These are phyloP conservation scores for Oenanthe javanica DNA, from an alignment of 140 eudicot genomes.

Conservation along the genomic window DNA sequence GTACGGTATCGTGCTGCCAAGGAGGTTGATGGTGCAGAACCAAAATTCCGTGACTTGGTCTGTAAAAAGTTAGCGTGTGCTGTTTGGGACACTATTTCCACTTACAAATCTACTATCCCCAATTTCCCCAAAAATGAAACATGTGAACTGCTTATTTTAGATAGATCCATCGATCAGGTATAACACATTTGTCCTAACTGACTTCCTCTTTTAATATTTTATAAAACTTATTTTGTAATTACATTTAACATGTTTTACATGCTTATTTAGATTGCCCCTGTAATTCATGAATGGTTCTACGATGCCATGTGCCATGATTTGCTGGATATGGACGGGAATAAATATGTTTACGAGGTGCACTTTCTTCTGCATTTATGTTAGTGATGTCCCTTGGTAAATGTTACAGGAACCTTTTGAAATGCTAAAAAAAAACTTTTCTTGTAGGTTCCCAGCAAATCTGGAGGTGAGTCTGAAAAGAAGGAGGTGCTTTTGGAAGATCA, in stretches of 20 bases:
- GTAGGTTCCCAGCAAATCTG: conserved; percentile 77
- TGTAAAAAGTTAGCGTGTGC: conserved; percentile 70
- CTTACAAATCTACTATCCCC: conserved; percentile 63
- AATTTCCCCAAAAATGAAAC: conserved; percentile 79
- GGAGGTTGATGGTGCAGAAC: conserved; percentile 27
- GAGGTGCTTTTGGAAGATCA: conserved; percentile 73
- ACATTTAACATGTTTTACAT: conserved; percentile 10
- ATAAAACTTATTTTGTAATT: not conserved
- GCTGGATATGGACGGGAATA: conserved; percentile 86
- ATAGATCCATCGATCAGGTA: conserved; percentile 92
- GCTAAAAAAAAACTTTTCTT: conserved; percentile 12
- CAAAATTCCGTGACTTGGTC: conserved; percentile 42
- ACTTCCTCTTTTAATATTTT: not conserved
- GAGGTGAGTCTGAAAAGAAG: conserved; percentile 79
- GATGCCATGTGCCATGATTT: conserved; percentile 99
- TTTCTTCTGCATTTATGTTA: conserved; percentile 1
- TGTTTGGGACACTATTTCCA: conserved; percentile 44
- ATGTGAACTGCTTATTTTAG: conserved; percentile 82
- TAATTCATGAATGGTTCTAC: conserved; percentile 97
- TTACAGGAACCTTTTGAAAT: conserved; percentile 8
- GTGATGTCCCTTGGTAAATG: not conserved
- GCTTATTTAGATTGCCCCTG: conserved; percentile 73
- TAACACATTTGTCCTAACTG: not conserved
- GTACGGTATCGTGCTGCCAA: conserved; percentile 63
- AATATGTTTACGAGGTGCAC: conserved; percentile 73